These are phyloP conservation scores for Thuidium tamariscinum DNA, from an alignment of 225 moss, liverwort and hornwort genomes.

Conservation along the genomic window DNA sequence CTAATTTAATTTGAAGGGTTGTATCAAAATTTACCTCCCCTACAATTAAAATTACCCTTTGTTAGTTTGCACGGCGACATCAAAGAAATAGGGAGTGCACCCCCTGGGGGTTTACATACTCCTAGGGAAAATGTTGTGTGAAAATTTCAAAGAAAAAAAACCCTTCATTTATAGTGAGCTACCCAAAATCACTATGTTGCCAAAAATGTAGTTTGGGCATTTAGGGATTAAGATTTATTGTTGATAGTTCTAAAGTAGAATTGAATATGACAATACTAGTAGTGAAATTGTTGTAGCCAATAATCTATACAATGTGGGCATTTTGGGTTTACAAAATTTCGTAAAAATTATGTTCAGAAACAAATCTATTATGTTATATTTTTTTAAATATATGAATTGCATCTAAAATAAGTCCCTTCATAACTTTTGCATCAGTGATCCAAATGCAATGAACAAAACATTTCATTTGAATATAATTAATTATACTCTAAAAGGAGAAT, in stretches of 20 bases:
- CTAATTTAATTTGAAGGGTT: too few relatives aligned
- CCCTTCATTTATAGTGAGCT: too few relatives aligned
- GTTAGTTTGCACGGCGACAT: too few relatives aligned
- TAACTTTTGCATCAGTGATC: not conserved
- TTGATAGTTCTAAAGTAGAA: not conserved
- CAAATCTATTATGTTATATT: not conserved
- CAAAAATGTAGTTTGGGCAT: too few relatives aligned
- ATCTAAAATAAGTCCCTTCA: not conserved
- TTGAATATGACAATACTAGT: not conserved
- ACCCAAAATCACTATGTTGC: too few relatives aligned
- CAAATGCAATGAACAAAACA: not conserved
- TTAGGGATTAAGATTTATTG: too few relatives aligned
- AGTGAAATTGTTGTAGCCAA: not conserved
- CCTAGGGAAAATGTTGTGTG: too few relatives aligned
- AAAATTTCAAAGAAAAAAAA: too few relatives aligned
- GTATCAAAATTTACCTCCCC: too few relatives aligned
- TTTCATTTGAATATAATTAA: not conserved
- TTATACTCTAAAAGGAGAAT: not conserved
- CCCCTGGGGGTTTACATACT: too few relatives aligned
- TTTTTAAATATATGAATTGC: accelerated
- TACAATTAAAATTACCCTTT: too few relatives aligned
- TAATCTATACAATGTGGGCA: not conserved
- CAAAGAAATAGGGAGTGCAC: too few relatives aligned
- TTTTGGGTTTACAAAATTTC: not conserved
- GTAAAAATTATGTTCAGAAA: not conserved